phyloP scores from a whole-genome alignment of 768 basidiomycete genomes.

The Lentinula detonsa region DNA sequence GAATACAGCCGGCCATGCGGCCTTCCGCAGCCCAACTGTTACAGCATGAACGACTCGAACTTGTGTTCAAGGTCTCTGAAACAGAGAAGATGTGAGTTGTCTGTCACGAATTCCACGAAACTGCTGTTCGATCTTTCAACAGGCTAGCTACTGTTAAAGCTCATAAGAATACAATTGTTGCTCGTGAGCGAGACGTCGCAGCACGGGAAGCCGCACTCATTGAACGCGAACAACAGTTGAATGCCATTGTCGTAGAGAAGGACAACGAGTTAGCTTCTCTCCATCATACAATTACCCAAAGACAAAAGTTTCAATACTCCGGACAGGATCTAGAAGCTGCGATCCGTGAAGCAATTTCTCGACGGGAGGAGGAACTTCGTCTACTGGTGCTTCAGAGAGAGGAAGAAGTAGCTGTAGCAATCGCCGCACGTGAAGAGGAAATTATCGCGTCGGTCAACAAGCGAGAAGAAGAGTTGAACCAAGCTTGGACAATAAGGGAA shows the following conservation, averaged over 20 bases:
- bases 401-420: conserved; percentile 61
- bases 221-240: conserved; percentile 51
- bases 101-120: background rate
- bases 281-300: conserved; percentile 37
- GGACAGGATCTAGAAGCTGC: conserved; percentile 36
- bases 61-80: conserved; percentile 67
- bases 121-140: background rate
- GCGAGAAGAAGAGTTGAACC: conserved; percentile 57
- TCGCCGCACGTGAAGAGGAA: conserved; percentile 63
- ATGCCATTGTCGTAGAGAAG: conserved; percentile 42
- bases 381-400: conserved; percentile 60
- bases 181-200: conserved; percentile 60
- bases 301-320: conserved; percentile 20
- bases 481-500: conserved; percentile 53
- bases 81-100: conserved; percentile 70
- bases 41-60: conserved; percentile 70
- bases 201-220: conserved; percentile 48
- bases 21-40: conserved; percentile 78
- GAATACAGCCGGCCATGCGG: conserved; percentile 71
- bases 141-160: conserved; percentile 63
- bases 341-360: conserved; percentile 51
- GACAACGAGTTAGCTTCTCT: conserved; percentile 53
- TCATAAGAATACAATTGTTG: conserved; percentile 48
- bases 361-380: conserved; percentile 66
- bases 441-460: conserved; percentile 61